phyloP scores from a whole-genome alignment of 1,139 yeast genomes.

The Kluyveromyces marxianus region DNA sequence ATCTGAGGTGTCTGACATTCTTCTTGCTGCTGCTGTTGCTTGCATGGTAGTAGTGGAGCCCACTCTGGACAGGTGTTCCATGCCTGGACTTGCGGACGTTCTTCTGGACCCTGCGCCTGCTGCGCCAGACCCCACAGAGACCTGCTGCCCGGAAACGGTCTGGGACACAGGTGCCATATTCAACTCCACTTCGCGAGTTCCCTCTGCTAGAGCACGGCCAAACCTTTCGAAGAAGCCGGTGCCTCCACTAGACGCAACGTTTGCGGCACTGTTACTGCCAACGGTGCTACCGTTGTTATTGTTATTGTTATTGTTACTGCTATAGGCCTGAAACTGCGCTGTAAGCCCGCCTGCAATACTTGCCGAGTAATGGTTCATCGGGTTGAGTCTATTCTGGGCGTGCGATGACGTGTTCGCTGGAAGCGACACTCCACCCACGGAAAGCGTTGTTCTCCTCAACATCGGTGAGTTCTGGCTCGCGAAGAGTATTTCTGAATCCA shows the following conservation, averaged over 20 bases:
- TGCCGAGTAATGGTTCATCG: conserved; percentile 23
- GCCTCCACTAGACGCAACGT: neutral
- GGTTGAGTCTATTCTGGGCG: conserved; percentile 12
- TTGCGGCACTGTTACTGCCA: conserved; percentile 5
- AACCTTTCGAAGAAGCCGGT: conserved; percentile 28
- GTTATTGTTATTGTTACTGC: neutral
- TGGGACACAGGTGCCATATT: neutral
- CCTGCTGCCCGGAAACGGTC: neutral
- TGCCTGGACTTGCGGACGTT: neutral
- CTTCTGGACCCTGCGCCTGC: neutral
- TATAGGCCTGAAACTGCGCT: conserved; percentile 1
- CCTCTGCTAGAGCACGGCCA: conserved; percentile 30
- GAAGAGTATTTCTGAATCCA: conserved; percentile 19
- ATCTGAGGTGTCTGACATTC: conserved; percentile 12
- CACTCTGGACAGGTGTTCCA: conserved; percentile 1
- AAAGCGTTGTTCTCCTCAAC: conserved; percentile 19
- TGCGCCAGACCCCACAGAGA: neutral
- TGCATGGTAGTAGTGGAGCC: conserved; percentile 2
- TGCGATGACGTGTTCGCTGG: conserved; percentile 8
- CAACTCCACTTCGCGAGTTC: conserved; percentile 28
- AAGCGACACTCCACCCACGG: conserved; percentile 21
- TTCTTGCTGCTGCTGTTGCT: conserved; percentile 6
- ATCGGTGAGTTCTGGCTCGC: conserved; percentile 13
- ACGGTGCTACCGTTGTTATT: conserved; percentile 4
- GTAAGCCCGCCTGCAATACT: conserved; percentile 21